A percentile compares a stretch with the other conserved stretches of the same genome.
Conservation (phyloP, 768 basidiomycete genomes). For the Sporobolomyces phaffii region DNA sequence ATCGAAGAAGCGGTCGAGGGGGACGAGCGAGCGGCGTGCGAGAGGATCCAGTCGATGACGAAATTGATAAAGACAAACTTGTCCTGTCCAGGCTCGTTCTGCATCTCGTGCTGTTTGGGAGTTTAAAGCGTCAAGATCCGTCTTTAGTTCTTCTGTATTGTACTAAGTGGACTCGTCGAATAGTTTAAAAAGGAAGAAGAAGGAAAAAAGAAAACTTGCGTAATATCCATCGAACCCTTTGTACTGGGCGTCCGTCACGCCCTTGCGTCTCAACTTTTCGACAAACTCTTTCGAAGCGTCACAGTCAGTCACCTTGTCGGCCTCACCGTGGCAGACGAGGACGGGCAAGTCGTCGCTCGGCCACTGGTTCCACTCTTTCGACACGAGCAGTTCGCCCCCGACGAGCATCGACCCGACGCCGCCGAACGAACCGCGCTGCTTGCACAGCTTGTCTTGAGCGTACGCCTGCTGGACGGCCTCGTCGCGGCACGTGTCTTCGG, state of each 20-base stretch:
- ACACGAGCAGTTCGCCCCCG: constrained; percentile 30
- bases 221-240: constrained; percentile 25
- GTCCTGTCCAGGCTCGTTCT: constrained; percentile 40
- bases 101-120: constrained; percentile 35
- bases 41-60: constrained; percentile 34
- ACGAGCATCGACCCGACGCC: constrained; percentile 37
- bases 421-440: constrained; percentile 30
- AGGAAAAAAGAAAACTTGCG: not conserved
- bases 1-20: not conserved
- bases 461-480: constrained; percentile 14
- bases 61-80: constrained; percentile 32
- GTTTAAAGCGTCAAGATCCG: not conserved
- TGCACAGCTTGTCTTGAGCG: constrained; percentile 39
- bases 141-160: too few relatives aligned
- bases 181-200: not conserved
- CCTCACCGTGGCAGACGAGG: constrained; percentile 39
- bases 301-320: constrained; percentile 31
- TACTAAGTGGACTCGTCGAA: too few relatives aligned
- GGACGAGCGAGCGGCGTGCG: not conserved
- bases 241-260: constrained; percentile 19
- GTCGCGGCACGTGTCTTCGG: constrained; percentile 20
- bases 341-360: constrained; percentile 28
- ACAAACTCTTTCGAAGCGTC: constrained; percentile 21
- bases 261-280: constrained; percentile 22
- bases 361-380: constrained; percentile 24